A percentile compares a stretch with the other conserved stretches of the same genome.
phyloP scores from a whole-genome alignment of 495 filamentous ascomycete species.

The Xylaria castorea region DNA sequence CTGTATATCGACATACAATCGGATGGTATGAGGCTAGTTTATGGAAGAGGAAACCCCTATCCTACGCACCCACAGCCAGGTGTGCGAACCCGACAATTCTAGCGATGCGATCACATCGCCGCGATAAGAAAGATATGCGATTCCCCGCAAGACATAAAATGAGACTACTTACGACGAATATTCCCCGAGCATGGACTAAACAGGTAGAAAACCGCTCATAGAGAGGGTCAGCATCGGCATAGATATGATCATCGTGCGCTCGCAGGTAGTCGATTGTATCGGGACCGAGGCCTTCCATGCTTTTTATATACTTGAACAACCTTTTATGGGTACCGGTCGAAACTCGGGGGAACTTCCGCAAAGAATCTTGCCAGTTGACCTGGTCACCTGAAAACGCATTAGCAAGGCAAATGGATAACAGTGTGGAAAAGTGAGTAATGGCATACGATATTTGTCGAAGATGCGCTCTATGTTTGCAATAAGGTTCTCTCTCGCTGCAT shows the following conservation, averaged over 20 bases:
- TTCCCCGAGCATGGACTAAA: background rate
- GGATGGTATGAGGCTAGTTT: background rate
- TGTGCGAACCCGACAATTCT: background rate
- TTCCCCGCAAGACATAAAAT: background rate
- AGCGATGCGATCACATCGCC: background rate
- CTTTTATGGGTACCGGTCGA: background rate
- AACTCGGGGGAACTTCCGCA: constrained; percentile 1
- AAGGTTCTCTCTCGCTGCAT: background rate
- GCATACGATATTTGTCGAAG: background rate
- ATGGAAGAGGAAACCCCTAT: background rate
- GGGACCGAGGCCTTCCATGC: background rate
- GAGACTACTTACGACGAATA: background rate
- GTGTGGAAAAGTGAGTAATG: background rate
- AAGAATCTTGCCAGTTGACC: background rate
- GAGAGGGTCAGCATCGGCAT: constrained; percentile 11
- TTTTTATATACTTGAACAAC: background rate
- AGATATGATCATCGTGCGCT: background rate
- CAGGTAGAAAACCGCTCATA: background rate
- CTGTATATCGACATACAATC: background rate
- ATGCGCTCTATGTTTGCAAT: constrained; percentile 3
- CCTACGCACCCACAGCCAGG: background rate
- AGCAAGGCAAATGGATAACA: background rate
- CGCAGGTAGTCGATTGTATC: constrained; percentile 10
- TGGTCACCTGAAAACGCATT: background rate
- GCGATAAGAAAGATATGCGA: background rate